Conservation (phyloP, 1,139 yeast genomes). For the Candida dubliniensis region DNA sequence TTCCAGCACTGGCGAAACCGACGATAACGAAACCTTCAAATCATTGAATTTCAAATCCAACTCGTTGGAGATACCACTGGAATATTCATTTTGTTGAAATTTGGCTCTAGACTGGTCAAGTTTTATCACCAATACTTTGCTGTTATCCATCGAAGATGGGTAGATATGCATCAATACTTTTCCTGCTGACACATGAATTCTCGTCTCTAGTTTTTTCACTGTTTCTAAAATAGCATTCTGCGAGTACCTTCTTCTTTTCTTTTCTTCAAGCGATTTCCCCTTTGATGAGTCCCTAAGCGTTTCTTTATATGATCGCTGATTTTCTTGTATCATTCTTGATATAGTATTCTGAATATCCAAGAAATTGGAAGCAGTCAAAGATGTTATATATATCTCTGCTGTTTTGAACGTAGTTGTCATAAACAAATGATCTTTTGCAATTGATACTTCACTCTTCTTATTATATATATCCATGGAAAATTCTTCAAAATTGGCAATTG, state of each 20-base stretch:
- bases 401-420: conserved; percentile 57
- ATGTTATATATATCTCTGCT: conserved; percentile 67
- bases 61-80: conserved; percentile 49
- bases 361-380: conserved; percentile 80
- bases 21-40: conserved; percentile 65
- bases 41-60: conserved; percentile 57
- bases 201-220: conserved; percentile 52
- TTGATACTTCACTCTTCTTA: conserved; percentile 51
- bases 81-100: conserved; percentile 57
- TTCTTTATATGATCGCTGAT: conserved; percentile 68
- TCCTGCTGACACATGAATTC: conserved; percentile 60
- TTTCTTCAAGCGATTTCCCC: conserved; percentile 5
- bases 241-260: conserved; percentile 14
- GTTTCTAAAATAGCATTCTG: conserved; percentile 37
- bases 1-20: conserved; percentile 46
- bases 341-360: conserved; percentile 75
- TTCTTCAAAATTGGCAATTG: conserved; percentile 54
- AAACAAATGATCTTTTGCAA: conserved; percentile 60
- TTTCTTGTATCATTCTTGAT: conserved; percentile 71
- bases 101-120: conserved; percentile 60
- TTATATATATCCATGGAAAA: conserved; percentile 64
- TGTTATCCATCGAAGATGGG: conserved; percentile 74
- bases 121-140: conserved; percentile 67
- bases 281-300: conserved; percentile 57
- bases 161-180: conserved; percentile 61